Conservation (phyloP, 2,329 filamentous ascomycete species). For the Neopestalotiopsis rosae region DNA sequence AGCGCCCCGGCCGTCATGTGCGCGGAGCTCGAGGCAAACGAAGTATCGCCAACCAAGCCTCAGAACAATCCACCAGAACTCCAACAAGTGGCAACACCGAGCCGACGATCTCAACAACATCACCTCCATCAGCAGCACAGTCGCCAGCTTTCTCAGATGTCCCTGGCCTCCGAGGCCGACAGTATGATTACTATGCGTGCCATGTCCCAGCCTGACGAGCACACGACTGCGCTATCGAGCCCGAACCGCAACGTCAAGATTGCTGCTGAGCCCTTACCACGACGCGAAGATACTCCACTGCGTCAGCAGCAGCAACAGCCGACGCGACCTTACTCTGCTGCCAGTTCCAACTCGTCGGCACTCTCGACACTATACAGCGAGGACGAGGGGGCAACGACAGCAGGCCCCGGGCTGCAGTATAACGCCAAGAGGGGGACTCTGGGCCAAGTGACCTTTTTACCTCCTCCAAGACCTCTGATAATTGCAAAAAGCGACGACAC, state of each 20-base stretch:
- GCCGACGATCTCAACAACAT: not conserved
- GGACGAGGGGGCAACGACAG: slow-evolving; percentile 43
- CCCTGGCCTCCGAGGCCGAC: slow-evolving; percentile 43
- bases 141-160: slow-evolving; percentile 39
- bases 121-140: slow-evolving; percentile 20
- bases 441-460: not conserved
- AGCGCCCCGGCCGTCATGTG: slow-evolving; percentile 32
- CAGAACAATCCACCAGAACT: not conserved
- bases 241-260: slow-evolving; percentile 41
- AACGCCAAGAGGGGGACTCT: slow-evolving; percentile 18
- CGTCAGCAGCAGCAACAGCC: not conserved
- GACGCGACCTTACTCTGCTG: slow-evolving; percentile 28
- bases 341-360: slow-evolving; percentile 56
- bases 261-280: not conserved
- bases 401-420: slow-evolving; percentile 18
- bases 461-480: not conserved
- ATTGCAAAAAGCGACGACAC: too few relatives aligned
- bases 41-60: slow-evolving; percentile 13
- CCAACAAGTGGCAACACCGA: not conserved
- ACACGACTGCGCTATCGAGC: slow-evolving; percentile 46
- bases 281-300: not conserved
- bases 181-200: slow-evolving; percentile 45
- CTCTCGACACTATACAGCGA: slow-evolving; percentile 63
- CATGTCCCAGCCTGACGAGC: slow-evolving; percentile 41
- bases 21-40: slow-evolving; percentile 28